Evolutionary conservation across 106 monocot species (phyloP).

Genomic region (Dendrobium officinale): DNA sequence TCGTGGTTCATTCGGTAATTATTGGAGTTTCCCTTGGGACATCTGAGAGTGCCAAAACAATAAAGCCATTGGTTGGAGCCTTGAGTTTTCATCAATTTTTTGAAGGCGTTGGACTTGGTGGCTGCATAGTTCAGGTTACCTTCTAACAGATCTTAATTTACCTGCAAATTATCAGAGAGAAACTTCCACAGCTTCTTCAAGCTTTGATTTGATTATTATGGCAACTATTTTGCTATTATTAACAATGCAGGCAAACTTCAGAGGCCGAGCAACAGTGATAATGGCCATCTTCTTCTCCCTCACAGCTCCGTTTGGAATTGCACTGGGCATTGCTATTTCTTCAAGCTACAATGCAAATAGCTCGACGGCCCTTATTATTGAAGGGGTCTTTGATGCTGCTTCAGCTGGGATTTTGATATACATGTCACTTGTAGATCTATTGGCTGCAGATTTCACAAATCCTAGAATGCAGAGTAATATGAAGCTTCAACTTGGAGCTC

Average conservation of each 20-base stretch:
- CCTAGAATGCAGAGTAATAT: conserved; percentile 16
- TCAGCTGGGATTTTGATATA: conserved; percentile 27
- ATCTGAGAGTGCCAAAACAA: conserved; percentile 31
- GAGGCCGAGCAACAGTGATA: conserved; percentile 12
- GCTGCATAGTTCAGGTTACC: conserved; percentile 70
- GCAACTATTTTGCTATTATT: too few species aligned
- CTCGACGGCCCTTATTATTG: conserved; percentile 16
- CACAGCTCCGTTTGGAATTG: conserved; percentile 22
- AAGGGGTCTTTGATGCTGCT: conserved; percentile 23
- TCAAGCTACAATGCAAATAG: conserved; percentile 15
- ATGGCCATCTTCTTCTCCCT: conserved; percentile 33
- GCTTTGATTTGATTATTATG: too few species aligned
- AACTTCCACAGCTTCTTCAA: too few species aligned
- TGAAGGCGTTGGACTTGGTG: conserved; percentile 61
- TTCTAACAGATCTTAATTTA: not conserved
- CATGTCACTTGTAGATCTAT: conserved; percentile 26
- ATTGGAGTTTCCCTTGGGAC: conserved; percentile 62
- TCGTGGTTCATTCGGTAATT: conserved; percentile 64
- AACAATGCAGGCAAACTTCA: conserved; percentile 19
- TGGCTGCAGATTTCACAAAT: conserved; percentile 24
- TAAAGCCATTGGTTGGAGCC: conserved; percentile 52
- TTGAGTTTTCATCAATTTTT: conserved; percentile 70
- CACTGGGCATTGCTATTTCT: conserved; percentile 17
- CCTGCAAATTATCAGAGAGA: too few species aligned
- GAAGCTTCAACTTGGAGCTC: conserved; percentile 14